phyloP scores from a whole-genome alignment of 1,139 yeast genomes.

The Debaryomyces robertsiae region DNA sequence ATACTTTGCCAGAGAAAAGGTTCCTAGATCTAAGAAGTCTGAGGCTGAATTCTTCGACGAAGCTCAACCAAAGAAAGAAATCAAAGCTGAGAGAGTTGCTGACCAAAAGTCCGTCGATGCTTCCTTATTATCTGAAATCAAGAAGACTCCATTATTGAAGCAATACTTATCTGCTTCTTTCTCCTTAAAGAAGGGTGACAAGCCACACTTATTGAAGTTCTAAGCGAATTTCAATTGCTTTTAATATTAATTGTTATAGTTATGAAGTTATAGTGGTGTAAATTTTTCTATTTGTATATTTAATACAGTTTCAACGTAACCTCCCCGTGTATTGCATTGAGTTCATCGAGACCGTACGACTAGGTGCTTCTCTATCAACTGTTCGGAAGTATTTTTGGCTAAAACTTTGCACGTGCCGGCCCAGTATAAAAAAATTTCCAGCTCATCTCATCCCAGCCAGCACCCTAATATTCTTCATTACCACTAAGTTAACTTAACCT shows the following conservation, averaged over 20 bases:
- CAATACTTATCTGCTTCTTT: conserved; percentile 96
- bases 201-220: conserved; percentile 98
- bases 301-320: conserved; percentile 31
- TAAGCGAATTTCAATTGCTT: conserved; percentile 41
- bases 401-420: conserved; percentile 16
- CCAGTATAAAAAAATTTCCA: conserved; percentile 13
- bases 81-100: conserved; percentile 93
- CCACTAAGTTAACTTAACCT: too few species aligned
- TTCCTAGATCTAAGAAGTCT: conserved; percentile 75
- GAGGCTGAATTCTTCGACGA: conserved; percentile 97
- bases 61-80: conserved; percentile 80
- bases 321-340: too few species aligned
- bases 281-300: conserved; percentile 36
- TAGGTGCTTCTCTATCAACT: too few species aligned
- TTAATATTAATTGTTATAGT: conserved; percentile 16
- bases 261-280: conserved; percentile 21
- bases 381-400: too few species aligned
- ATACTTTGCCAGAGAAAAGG: conserved; percentile 97
- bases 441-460: conserved; percentile 16
- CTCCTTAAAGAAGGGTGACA: conserved; percentile 98
- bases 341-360: too few species aligned
- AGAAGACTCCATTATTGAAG: conserved; percentile 97
- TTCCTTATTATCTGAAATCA: conserved; percentile 90
- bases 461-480: too few species aligned
- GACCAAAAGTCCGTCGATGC: conserved; percentile 98